Conservation (phyloP, 73 alveolate genomes). For the Paramecium pentaurelia region DNA sequence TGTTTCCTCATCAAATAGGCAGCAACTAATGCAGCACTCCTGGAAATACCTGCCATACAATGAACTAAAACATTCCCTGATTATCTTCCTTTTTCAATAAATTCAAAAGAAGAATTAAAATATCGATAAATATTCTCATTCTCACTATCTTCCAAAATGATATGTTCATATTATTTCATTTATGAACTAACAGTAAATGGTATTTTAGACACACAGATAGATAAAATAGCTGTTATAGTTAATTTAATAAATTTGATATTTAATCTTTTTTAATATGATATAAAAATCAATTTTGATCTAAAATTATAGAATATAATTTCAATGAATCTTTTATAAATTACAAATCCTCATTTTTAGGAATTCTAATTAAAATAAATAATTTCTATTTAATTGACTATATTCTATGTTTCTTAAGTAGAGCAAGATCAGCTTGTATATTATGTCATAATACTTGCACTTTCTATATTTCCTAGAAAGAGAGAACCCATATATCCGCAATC, state of each 20-base stretch:
- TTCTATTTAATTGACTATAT: too few relatives aligned
- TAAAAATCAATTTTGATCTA: too few relatives aligned
- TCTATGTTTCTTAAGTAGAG: neutral
- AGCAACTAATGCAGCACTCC: slow-evolving; percentile 71
- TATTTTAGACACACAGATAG: slow-evolving; percentile 4
- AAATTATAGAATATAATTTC: too few relatives aligned
- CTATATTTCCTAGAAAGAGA: neutral
- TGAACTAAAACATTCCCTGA: slow-evolving; percentile 69
- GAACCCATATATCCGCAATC: neutral
- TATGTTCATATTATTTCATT: slow-evolving; percentile 4
- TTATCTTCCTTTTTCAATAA: slow-evolving; percentile 15
- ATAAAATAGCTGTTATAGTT: neutral
- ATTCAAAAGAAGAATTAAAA: neutral
- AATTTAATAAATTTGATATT: too few relatives aligned
- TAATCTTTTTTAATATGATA: too few relatives aligned
- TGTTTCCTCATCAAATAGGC: slow-evolving; percentile 72
- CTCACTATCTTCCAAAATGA: neutral
- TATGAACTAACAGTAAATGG: neutral
- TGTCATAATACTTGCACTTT: neutral
- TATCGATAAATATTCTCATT: slow-evolving; percentile 7
- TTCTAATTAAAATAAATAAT: too few relatives aligned
- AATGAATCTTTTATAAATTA: too few relatives aligned
- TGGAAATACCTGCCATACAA: slow-evolving; percentile 77
- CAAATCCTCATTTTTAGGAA: too few relatives aligned
- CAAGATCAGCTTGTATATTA: neutral